phyloP scores from a whole-genome alignment of 352 stramenopile genomes.

The Phytopythium kandeliae region DNA sequence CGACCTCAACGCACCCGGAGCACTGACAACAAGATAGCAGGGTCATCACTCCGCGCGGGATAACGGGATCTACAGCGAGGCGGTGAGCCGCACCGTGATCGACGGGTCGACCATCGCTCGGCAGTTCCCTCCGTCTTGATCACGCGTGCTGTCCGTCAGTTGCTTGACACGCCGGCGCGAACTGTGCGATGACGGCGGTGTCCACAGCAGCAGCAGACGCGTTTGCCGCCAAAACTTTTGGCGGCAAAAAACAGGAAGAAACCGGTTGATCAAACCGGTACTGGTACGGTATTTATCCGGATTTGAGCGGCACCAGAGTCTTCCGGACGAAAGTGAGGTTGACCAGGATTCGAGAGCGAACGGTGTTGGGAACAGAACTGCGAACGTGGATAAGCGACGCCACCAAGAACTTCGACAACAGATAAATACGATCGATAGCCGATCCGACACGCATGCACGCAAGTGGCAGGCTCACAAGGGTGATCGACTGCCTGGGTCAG shows the following conservation, averaged over 20 bases:
- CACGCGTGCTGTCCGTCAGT: background rate
- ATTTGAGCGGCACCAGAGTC: background rate
- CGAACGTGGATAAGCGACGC: no score
- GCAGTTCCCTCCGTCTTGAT: background rate
- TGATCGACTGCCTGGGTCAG: no score
- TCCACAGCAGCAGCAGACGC: no score
- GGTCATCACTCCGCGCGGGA: background rate
- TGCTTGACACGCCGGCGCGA: background rate
- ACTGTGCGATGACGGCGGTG: no score
- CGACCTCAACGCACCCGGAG: slow-evolving; percentile 42
- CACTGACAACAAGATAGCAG: slow-evolving; percentile 25
- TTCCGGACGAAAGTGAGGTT: no score
- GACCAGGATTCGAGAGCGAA: no score
- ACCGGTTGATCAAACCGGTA: background rate
- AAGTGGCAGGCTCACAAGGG: background rate
- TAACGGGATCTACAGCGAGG: no score
- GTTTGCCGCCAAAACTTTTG: slow-evolving; percentile 17
- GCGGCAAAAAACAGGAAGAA: slow-evolving; percentile 20
- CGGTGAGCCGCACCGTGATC: slow-evolving; percentile 8
- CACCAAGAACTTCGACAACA: no score
- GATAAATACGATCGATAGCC: no score
- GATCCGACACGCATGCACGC: background rate
- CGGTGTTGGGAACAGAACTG: no score
- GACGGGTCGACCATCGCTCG: slow-evolving; percentile 19
- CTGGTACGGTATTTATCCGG: background rate